Evolutionary conservation across 108 stramenopile species (phyloP), one percentile per base, ranked within the genome.

Genomic region (Fragilaria radians): DNA sequence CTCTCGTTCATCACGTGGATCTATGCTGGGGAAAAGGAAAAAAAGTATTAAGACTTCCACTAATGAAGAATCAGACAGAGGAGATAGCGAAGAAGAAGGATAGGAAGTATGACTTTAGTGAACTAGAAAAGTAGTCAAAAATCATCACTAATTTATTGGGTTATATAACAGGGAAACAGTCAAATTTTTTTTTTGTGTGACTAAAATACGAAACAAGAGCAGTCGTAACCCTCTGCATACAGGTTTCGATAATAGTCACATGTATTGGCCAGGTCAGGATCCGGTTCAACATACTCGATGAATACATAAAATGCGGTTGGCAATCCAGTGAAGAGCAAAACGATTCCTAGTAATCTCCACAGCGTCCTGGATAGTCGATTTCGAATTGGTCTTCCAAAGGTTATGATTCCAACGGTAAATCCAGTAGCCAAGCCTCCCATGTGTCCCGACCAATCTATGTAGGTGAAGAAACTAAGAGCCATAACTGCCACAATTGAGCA

Each of bases 201-300:
- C 14, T 42, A 42, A 42, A 42, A 42, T 14, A 42, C 36, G 14
- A 49, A 19, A 47, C 89, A 91, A 42, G 73, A 73, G 55, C 89
- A 91, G 27, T 79, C 66, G 59, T 91, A 91, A 24, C 68, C 82
- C 36, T 88, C 86, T 36, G 76, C 76, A 51, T 70, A 86, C 18
- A 87, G 65, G 52, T 57, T 64, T 65, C 84, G 74, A 50, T 83
- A 91, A 69, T 91, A 91, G n/a, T 72, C 69, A 59, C 89, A 91
- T 0, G 81, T 74, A 61, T 88, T 79, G 18, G 71, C 83, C 54
- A 91, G 51, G 5, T 91, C 82, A 9, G 82, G 79, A 52, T 81
- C 83, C 17, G 75, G 51, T 47, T 81, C 82, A 1, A 72, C 57
- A 18, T 52, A 59, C 7, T 63, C 46, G 17, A 50, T 58, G 19